phyloP scores from a whole-genome alignment of 1,284 basidiomycete genomes.

The Vanrija sp. region DNA sequence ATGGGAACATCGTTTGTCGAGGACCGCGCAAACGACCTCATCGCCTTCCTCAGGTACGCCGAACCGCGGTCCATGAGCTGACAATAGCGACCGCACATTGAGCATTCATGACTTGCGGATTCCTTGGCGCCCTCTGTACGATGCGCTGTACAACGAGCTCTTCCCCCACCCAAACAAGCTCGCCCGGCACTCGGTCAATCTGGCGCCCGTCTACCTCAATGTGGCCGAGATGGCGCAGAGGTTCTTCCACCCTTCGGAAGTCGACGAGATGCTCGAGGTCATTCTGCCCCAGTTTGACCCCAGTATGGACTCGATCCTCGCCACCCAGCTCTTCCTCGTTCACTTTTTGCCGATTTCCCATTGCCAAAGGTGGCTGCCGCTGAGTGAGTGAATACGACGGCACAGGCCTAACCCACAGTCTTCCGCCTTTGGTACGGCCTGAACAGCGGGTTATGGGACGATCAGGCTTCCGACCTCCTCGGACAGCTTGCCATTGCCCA shows the following conservation, averaged over 20 bases:
- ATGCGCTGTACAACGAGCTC: constrained; percentile 72
- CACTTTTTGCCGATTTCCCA: constrained; percentile 74
- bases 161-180: constrained; percentile 79
- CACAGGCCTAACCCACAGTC: constrained; percentile 40
- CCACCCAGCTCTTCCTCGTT: constrained; percentile 73
- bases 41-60: constrained; percentile 59
- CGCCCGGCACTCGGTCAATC: constrained; percentile 62
- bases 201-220: constrained; percentile 63
- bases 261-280: constrained; percentile 78
- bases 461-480: constrained; percentile 67
- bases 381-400: constrained; percentile 47
- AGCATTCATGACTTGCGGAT: constrained; percentile 76
- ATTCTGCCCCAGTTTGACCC: constrained; percentile 67
- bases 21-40: constrained; percentile 52
- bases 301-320: constrained; percentile 67
- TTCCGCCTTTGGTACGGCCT: constrained; percentile 77
- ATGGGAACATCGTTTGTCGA: constrained; percentile 53
- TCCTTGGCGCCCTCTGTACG: constrained; percentile 81
- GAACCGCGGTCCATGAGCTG: constrained; percentile 48
- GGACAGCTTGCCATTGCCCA: constrained; percentile 68
- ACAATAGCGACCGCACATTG: constrained; percentile 66
- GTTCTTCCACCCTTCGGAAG: constrained; percentile 86
- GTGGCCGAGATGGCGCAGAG: constrained; percentile 74
- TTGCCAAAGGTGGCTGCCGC: constrained; percentile 73
- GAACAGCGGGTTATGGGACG: constrained; percentile 78